Evolutionary conservation across 2,329 filamentous ascomycete species (phyloP).

Genomic region (Trichoderma oligosporum): DNA sequence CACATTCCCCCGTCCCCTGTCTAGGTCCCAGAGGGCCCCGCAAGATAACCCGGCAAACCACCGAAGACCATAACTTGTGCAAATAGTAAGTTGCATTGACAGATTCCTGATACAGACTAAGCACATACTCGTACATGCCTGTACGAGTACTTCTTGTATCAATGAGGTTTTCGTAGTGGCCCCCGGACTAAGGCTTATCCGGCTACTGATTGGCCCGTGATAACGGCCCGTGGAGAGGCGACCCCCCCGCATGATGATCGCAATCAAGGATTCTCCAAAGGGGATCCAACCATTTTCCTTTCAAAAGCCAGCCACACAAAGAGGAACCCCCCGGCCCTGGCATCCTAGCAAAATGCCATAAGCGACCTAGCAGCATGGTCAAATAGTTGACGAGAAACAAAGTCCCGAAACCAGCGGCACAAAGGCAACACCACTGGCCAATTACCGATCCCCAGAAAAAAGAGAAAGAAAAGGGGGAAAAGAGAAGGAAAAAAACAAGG

Average conservation of each 20-base stretch:
- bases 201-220: constrained; percentile 10
- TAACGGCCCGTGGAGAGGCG: constrained; percentile 15
- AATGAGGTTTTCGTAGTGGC: not conserved
- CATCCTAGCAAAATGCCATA: no score
- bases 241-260: constrained; percentile 16
- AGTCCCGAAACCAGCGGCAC: constrained; percentile 5
- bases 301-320: not conserved
- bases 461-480: not conserved
- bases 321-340: no score
- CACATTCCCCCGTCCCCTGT: not conserved
- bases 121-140: no score
- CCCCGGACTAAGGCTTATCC: constrained; percentile 3
- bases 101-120: constrained; percentile 15
- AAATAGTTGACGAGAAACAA: not conserved
- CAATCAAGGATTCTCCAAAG: constrained; percentile 14
- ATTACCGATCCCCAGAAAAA: not conserved
- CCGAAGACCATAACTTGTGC: not conserved
- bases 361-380: not conserved
- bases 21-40: not conserved
- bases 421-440: not conserved
- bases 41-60: constrained; percentile 17
- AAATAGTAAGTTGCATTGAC: constrained; percentile 2
- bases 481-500: not conserved
- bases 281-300: not conserved
- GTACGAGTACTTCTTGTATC: no score